These are phyloP conservation scores for button mushroom (Agaricus bisporus) DNA, from an alignment of 768 basidiomycete genomes.

Conservation along the genomic window DNA sequence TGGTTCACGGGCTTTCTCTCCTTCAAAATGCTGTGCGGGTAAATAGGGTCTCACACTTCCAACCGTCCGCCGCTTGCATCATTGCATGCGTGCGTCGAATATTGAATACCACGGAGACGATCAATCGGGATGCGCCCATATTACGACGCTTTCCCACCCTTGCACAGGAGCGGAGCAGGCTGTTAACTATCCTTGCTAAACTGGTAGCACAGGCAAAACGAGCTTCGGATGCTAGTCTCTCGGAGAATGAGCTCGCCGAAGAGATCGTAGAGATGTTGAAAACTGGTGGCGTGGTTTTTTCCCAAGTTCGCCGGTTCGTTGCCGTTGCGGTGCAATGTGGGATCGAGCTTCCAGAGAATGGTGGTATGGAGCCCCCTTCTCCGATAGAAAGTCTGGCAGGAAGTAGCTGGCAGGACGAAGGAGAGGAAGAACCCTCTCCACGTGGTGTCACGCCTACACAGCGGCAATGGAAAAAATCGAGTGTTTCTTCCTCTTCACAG, in stretches of 20 bases:
- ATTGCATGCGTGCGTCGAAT: conserved; percentile 91
- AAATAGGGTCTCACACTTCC: conserved; percentile 79
- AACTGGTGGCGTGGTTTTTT: conserved; percentile 75
- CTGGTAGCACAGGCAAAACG: conserved; percentile 78
- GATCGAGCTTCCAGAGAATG: conserved; percentile 54
- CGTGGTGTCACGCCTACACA: conserved; percentile 30
- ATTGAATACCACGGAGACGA: conserved; percentile 75
- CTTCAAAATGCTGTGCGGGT: conserved; percentile 79
- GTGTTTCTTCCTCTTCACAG: conserved; percentile 1
- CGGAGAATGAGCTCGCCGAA: conserved; percentile 38
- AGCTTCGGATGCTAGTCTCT: conserved; percentile 45
- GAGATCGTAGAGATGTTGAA: conserved; percentile 78
- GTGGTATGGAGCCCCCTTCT: conserved; percentile 26
- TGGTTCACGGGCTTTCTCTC: conserved; percentile 80
- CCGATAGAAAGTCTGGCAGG: conserved; percentile 15
- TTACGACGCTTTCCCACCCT: conserved; percentile 63
- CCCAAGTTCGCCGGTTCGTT: conserved; percentile 75
- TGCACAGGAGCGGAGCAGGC: conserved; percentile 72
- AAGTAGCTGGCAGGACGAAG: conserved; percentile 10
- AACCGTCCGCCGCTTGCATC: conserved; percentile 90
- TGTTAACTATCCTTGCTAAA: conserved; percentile 73
- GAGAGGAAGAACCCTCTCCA: conserved; percentile 21
- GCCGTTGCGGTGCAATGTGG: conserved; percentile 72
- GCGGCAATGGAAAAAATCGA: conserved; percentile 19
- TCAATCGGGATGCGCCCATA: conserved; percentile 73